Evolutionary conservation across 2,329 filamentous ascomycete genomes (phyloP).

Genomic region (Gyromitra esculenta): DNA sequence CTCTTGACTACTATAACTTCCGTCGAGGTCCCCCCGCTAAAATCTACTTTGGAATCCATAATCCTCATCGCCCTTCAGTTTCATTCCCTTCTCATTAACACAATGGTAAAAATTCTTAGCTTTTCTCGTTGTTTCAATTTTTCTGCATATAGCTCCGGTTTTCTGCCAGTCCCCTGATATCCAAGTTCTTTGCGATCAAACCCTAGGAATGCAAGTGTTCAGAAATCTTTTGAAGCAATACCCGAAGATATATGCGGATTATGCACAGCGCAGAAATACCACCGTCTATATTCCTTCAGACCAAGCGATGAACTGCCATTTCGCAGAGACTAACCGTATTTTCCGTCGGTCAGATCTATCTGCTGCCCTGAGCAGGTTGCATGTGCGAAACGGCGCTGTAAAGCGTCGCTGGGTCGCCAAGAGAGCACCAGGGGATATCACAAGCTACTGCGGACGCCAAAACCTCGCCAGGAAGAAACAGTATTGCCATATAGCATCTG

Average conservation of each 20-base stretch:
- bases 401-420: not conserved
- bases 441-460: not conserved
- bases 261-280: not conserved
- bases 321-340: not conserved
- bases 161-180: conserved; percentile 4
- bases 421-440: not conserved
- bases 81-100: not conserved
- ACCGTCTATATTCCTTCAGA: conserved; percentile 19
- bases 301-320: not conserved
- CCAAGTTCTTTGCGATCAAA: conserved; percentile 4
- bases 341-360: not conserved
- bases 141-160: not conserved
- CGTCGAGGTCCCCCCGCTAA: not conserved
- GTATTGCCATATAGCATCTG: not conserved
- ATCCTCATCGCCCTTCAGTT: not conserved
- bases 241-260: conserved; percentile 8
- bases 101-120: conserved; percentile 8
- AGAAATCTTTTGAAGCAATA: not conserved
- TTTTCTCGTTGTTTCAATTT: not conserved
- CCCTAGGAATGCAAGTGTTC: not conserved
- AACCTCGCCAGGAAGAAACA: not conserved
- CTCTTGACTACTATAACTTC: not conserved
- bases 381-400: not conserved
- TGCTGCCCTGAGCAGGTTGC: not conserved
- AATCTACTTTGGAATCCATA: not conserved